A percentile compares a stretch with the other conserved stretches of the same genome.
phyloP scores from a whole-genome alignment of 2,329 filamentous ascomycete genomes.

The Gyromitra esculenta region DNA sequence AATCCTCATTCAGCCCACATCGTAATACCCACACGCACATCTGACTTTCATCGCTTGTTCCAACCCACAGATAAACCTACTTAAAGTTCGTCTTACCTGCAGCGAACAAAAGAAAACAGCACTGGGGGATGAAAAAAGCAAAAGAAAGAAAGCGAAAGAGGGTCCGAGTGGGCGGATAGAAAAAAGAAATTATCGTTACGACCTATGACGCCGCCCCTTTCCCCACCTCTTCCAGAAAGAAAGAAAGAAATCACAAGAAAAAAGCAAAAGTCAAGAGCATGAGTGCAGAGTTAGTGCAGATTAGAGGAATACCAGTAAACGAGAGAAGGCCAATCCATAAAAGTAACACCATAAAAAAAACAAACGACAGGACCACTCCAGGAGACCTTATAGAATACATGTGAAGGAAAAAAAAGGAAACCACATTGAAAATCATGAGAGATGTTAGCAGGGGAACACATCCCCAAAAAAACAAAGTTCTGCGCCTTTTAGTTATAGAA shows the following conservation, averaged over 20 bases:
- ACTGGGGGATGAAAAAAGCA: slow-evolving; percentile 12
- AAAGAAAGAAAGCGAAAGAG: slow-evolving; percentile 30
- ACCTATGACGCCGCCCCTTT: slow-evolving; percentile 36
- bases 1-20: slow-evolving; percentile 43
- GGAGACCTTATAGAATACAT: slow-evolving; percentile 27
- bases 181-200: slow-evolving; percentile 27
- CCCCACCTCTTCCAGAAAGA: slow-evolving; percentile 38
- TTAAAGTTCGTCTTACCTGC: slow-evolving; percentile 7
- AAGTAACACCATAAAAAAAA: slow-evolving; percentile 38
- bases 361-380: slow-evolving; percentile 34
- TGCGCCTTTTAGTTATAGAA: slow-evolving; percentile 47
- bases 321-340: slow-evolving; percentile 37
- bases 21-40: slow-evolving; percentile 33
- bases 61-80: background rate
- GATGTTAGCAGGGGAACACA: slow-evolving; percentile 33
- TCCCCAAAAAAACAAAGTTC: slow-evolving; percentile 45
- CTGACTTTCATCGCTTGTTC: background rate
- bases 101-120: slow-evolving; percentile 33
- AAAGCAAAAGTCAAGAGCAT: slow-evolving; percentile 35
- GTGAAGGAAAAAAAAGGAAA: slow-evolving; percentile 29
- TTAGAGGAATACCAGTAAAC: slow-evolving; percentile 44
- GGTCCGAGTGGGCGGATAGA: slow-evolving; percentile 11
- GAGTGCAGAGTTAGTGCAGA: slow-evolving; percentile 42
- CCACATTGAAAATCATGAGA: slow-evolving; percentile 42
- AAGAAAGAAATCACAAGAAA: slow-evolving; percentile 38